Conservation (phyloP, 495 filamentous ascomycete genomes). For the Hypomontagnella monticulosa region DNA sequence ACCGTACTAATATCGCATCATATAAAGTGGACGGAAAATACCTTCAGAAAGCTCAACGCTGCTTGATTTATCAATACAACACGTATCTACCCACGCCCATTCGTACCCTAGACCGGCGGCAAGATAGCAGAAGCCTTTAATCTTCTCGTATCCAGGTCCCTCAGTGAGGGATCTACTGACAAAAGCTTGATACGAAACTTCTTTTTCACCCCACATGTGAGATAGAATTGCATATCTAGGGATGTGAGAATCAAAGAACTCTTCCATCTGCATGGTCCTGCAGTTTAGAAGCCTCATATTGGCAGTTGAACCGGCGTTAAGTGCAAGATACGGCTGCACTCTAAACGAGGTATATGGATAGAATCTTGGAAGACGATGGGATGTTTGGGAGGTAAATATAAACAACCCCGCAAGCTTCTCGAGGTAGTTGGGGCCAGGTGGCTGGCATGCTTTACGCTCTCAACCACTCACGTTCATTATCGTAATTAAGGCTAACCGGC, state of each 20-base stretch:
- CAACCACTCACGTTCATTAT: too few relatives aligned
- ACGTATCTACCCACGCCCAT: constrained; percentile 46
- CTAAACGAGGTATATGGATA: too few relatives aligned
- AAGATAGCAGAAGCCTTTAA: background rate
- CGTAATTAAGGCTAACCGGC: too few relatives aligned
- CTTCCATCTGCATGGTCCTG: constrained; percentile 16
- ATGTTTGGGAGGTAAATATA: too few relatives aligned
- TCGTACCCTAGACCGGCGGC: background rate
- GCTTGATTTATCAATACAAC: constrained; percentile 52
- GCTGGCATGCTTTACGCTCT: too few relatives aligned
- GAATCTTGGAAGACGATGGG: too few relatives aligned
- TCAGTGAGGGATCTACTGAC: background rate
- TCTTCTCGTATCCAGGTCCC: background rate
- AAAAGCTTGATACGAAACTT: constrained; percentile 35
- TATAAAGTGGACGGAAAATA: background rate
- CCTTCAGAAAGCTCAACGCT: constrained; percentile 46
- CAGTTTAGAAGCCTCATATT: constrained; percentile 37
- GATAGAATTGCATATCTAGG: constrained; percentile 42
- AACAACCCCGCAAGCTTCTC: too few relatives aligned
- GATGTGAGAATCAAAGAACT: constrained; percentile 24
- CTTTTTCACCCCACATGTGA: constrained; percentile 38
- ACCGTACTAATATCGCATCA: background rate
- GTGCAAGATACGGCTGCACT: too few relatives aligned
- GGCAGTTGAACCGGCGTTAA: too few relatives aligned
- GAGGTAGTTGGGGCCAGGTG: too few relatives aligned